Conservation (phyloP, 441 rosid genomes). For the Syzygium malaccense region DNA sequence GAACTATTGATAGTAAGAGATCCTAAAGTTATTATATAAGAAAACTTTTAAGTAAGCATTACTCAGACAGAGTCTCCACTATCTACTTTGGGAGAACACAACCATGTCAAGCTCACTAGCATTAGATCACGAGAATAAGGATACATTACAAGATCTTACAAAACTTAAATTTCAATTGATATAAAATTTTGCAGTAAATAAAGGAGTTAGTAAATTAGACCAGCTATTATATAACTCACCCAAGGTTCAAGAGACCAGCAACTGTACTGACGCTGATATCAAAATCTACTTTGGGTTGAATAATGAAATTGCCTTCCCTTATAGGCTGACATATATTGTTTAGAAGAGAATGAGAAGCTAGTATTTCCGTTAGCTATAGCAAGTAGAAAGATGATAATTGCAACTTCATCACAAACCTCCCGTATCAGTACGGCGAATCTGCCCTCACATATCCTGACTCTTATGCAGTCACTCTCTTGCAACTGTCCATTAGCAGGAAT, state of each 20-base stretch:
- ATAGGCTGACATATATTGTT: slow-evolving; percentile 59
- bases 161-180: not conserved
- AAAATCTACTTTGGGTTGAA: slow-evolving; percentile 99
- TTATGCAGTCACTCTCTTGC: slow-evolving; percentile 90
- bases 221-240: slow-evolving; percentile 42
- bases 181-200: not conserved
- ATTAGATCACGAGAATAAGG: not conserved
- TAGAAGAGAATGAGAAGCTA: slow-evolving; percentile 6
- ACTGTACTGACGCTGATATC: slow-evolving; percentile 97
- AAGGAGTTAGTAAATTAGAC: not conserved
- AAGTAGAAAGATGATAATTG: not conserved
- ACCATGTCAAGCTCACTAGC: not conserved
- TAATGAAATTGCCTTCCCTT: slow-evolving; percentile 97
- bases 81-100: not conserved
- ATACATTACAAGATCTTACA: not conserved
- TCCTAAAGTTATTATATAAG: not conserved
- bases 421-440: slow-evolving; percentile 96
- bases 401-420: slow-evolving; percentile 51
- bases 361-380: not conserved
- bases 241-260: slow-evolving; percentile 96
- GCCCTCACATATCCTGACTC: slow-evolving; percentile 97
- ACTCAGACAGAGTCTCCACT: not conserved
- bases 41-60: not conserved
- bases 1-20: not conserved
- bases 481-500: slow-evolving; percentile 77